phyloP scores from a whole-genome alignment of 257 asterid species.

The Solanum virginianum region DNA sequence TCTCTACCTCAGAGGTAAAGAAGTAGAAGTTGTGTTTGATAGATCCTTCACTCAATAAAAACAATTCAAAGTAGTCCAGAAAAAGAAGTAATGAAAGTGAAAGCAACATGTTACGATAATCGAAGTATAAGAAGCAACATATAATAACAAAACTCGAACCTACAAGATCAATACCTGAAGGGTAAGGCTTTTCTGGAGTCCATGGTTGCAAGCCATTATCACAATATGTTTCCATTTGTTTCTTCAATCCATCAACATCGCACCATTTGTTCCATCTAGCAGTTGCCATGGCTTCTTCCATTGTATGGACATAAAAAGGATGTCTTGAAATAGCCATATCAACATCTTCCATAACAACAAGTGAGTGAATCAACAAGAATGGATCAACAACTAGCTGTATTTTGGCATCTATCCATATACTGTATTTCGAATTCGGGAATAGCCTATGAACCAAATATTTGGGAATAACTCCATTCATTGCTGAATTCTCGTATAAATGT shows the following conservation, averaged over 20 bases:
- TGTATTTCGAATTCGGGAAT: slow-evolving; percentile 68
- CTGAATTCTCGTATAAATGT: slow-evolving; percentile 46
- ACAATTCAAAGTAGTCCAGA: neutral
- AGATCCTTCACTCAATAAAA: neutral
- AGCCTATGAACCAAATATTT: slow-evolving; percentile 70
- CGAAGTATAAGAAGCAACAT: neutral
- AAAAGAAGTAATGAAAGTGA: neutral
- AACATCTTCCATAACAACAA: slow-evolving; percentile 41
- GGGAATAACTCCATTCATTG: slow-evolving; percentile 79
- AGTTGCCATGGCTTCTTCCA: slow-evolving; percentile 92
- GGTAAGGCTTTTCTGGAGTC: slow-evolving; percentile 59
- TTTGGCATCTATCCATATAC: slow-evolving; percentile 91
- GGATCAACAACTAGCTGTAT: slow-evolving; percentile 86
- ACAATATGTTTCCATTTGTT: slow-evolving; percentile 83
- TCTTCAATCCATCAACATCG: slow-evolving; percentile 53
- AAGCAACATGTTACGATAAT: neutral
- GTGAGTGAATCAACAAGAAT: slow-evolving; percentile 54
- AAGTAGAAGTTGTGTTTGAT: neutral
- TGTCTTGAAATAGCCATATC: slow-evolving; percentile 86
- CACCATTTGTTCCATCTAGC: slow-evolving; percentile 94
- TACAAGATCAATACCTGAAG: slow-evolving; percentile 41
- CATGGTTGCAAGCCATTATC: slow-evolving; percentile 78
- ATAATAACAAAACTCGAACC: neutral
- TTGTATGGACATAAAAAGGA: slow-evolving; percentile 54
- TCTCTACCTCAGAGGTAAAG: neutral